Evolutionary conservation across 306 rosid species (phyloP).

Genomic region (Trifolium fragiferum): DNA sequence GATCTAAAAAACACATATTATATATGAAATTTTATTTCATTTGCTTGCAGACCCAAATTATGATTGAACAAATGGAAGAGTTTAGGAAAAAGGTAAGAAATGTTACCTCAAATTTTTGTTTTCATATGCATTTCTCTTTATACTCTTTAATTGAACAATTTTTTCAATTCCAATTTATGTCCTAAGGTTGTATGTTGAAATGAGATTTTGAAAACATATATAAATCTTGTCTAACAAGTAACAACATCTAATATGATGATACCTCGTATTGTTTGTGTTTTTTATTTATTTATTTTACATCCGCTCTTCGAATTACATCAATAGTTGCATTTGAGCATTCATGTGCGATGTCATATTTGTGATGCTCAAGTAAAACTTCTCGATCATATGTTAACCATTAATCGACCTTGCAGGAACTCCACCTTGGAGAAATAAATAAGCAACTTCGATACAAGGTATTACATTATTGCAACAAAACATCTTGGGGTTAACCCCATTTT

Average conservation of each 20-base stretch:
- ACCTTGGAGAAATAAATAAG: constrained; percentile 76
- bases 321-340: not conserved
- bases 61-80: constrained; percentile 83
- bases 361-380: not conserved
- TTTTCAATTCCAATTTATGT: not conserved
- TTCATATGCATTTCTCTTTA: not conserved
- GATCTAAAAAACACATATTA: not conserved
- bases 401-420: constrained; percentile 65
- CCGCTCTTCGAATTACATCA: not conserved
- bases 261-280: too few relatives aligned
- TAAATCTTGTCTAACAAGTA: not conserved
- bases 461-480: not conserved
- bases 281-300: not conserved
- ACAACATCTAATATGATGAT: too few relatives aligned
- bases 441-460: constrained; percentile 79
- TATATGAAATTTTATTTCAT: constrained; percentile 10
- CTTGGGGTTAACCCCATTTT: not conserved
- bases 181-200: not conserved
- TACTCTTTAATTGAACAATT: not conserved
- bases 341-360: not conserved
- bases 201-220: not conserved
- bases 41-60: constrained; percentile 76
- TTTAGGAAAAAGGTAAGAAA: constrained; percentile 70
- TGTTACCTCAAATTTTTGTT: not conserved
- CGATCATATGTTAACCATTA: not conserved